A percentile compares a stretch with the other conserved stretches of the same genome.
These are phyloP conservation scores for Pichia heedii DNA, from an alignment of 805 yeast genomes.

Conservation along the genomic window DNA sequence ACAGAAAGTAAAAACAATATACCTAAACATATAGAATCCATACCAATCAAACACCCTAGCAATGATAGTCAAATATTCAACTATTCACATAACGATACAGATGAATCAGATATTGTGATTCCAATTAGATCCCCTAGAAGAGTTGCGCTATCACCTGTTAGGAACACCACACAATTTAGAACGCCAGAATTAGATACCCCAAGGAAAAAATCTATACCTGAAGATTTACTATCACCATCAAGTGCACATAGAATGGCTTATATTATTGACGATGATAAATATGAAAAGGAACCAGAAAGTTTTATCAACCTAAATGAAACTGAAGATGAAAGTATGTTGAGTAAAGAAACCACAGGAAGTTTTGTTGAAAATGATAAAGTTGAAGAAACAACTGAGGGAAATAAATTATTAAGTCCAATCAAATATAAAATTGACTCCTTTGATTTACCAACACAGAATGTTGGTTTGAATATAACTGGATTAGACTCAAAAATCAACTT, in stretches of 20 bases:
- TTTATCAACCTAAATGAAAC: constrained; percentile 17
- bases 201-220: constrained; percentile 2
- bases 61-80: neutral
- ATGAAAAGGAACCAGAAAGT: constrained; percentile 16
- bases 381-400: no score
- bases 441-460: neutral
- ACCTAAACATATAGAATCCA: neutral
- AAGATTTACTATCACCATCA: constrained; percentile 5
- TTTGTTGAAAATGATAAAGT: neutral
- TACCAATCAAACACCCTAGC: neutral
- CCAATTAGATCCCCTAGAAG: constrained; percentile 27
- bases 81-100: neutral
- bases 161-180: constrained; percentile 13
- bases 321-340: constrained; percentile 12
- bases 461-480: constrained; percentile 21
- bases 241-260: constrained; percentile 7
- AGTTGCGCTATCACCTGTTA: constrained; percentile 9
- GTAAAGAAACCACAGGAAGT: constrained; percentile 1
- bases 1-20: neutral
- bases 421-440: neutral
- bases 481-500: constrained; percentile 1
- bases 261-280: constrained; percentile 7
- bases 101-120: constrained; percentile 18
- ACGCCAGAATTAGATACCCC: constrained; percentile 14
- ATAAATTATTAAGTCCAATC: constrained; percentile 6